Evolutionary conservation across 108 stramenopile genomes (phyloP), one percentile per base, ranked within the genome.

Genomic region (Phaeodactylum tricornutum): DNA sequence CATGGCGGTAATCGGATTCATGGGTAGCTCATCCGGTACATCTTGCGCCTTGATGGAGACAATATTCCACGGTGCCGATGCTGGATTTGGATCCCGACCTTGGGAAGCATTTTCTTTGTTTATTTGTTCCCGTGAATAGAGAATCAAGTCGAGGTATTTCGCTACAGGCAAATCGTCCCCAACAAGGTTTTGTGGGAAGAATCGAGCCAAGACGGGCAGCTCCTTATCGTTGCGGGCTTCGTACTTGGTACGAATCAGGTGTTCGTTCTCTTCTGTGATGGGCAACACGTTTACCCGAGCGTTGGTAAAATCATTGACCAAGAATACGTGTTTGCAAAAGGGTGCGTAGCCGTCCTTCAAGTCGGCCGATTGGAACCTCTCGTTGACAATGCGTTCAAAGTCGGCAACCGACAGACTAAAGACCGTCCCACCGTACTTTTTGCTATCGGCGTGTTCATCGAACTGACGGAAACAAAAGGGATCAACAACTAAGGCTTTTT

Each of bases 1-100:
- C 96, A 98, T 95, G 33, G 92, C 88, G 3, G 98, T 98, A 56
- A 98, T 98, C 1, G 96, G 89, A 22, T 86, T 93, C 95, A 96
- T 96, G 34, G 98, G 98, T 4, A 97, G 69, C 61, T 98, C 98
- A 34, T 61, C 49, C 56, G 84, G 81, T 4, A 87, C 77, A 43
- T 90, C 81, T 59, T 98, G 98, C 29, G 95, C 88, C 62, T 98
- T 98, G 50, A 98, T 92, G 39, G 83, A 85, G 17, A 98, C 92
- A 48, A 98, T 96, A 1, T 95, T 95, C 97, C 97, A 98, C 0
- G 96, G 96, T 2, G 79, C 77, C 7, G 61, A 62, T 36, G 57
- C 77, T 15, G 50, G 50, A 3, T 50, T 66, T 21, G 31, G 3
- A 1, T 2, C 21, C 25, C 32, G 31, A 2, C 32, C 50, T 63